Conservation (phyloP, 352 stramenopile species). For the Phytophthora aleatoria region DNA sequence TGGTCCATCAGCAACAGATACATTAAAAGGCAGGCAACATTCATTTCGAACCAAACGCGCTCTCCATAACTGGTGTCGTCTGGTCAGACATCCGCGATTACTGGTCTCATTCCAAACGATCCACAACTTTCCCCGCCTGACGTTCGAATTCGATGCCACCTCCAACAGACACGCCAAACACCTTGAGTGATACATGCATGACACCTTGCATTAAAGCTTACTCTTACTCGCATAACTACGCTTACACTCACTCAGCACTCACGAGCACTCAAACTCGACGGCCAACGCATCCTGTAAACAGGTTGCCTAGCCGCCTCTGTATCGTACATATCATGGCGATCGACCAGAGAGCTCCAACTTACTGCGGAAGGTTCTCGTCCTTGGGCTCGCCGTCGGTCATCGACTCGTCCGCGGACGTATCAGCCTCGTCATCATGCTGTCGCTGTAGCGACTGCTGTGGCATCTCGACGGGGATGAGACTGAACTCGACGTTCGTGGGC, state of each 20-base stretch:
- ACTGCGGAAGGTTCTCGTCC: slow-evolving; percentile 29
- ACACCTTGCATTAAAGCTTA: slow-evolving; percentile 35
- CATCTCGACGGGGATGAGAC: slow-evolving; percentile 48
- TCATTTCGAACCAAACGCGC: too few species aligned
- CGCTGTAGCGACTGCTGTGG: slow-evolving; percentile 9
- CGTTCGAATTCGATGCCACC: background rate
- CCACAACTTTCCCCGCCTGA: slow-evolving; percentile 1
- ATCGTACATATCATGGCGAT: slow-evolving; percentile 20
- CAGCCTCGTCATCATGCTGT: slow-evolving; percentile 28
- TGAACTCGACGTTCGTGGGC: slow-evolving; percentile 66
- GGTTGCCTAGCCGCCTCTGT: slow-evolving; percentile 2
- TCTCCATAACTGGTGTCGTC: too few species aligned
- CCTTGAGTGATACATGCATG: slow-evolving; percentile 7
- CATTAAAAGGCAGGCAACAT: too few species aligned
- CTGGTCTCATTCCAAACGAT: too few species aligned
- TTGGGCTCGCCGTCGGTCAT: slow-evolving; percentile 32
- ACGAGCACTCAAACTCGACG: slow-evolving; percentile 26
- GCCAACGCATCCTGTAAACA: background rate
- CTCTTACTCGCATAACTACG: slow-evolving; percentile 34
- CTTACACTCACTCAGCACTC: slow-evolving; percentile 34
- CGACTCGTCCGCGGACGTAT: slow-evolving; percentile 42
- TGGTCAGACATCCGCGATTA: too few species aligned
- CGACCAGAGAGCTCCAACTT: slow-evolving; percentile 1
- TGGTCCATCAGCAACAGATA: too few species aligned
- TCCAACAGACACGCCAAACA: background rate